Evolutionary conservation across 1,139 yeast species (phyloP).

Genomic region (Hanseniaspora uvarum): DNA sequence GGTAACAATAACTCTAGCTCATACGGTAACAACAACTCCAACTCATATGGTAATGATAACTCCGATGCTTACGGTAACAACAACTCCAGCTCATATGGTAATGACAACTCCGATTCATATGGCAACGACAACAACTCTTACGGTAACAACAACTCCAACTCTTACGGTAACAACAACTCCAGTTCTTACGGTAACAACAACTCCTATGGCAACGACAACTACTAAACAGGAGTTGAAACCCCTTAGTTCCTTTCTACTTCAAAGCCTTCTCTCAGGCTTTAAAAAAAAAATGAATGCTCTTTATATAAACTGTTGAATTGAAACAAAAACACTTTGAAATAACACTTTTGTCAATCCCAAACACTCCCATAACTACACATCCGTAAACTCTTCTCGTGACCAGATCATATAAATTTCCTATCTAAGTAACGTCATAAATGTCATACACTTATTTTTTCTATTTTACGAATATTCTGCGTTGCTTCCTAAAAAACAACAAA

Average conservation of each 20-base stretch:
- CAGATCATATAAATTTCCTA: neutral
- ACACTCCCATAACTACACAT: no score
- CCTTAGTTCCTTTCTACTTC: neutral
- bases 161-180: slow-evolving; percentile 27
- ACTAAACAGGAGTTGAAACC: slow-evolving; percentile 13
- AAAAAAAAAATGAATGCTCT: neutral
- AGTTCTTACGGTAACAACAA: slow-evolving; percentile 24
- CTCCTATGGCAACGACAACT: slow-evolving; percentile 14
- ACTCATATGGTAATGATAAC: slow-evolving; percentile 19
- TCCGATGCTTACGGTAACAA: slow-evolving; percentile 22
- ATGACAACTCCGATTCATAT: slow-evolving; percentile 22
- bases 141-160: slow-evolving; percentile 22
- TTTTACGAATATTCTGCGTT: no score
- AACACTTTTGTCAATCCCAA: no score
- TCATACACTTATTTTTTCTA: neutral
- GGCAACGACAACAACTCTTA: slow-evolving; percentile 21
- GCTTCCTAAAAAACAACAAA: no score
- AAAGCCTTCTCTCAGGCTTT: no score
- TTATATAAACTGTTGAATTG: neutral
- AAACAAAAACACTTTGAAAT: no score
- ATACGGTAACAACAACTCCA: slow-evolving; percentile 21
- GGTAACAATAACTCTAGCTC: slow-evolving; percentile 24
- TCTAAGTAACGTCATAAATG: neutral
- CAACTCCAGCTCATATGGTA: slow-evolving; percentile 18
- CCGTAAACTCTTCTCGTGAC: no score